These are phyloP conservation scores for Volutella citrinella DNA, from an alignment of 2,329 filamentous ascomycete species.

Conservation along the genomic window DNA sequence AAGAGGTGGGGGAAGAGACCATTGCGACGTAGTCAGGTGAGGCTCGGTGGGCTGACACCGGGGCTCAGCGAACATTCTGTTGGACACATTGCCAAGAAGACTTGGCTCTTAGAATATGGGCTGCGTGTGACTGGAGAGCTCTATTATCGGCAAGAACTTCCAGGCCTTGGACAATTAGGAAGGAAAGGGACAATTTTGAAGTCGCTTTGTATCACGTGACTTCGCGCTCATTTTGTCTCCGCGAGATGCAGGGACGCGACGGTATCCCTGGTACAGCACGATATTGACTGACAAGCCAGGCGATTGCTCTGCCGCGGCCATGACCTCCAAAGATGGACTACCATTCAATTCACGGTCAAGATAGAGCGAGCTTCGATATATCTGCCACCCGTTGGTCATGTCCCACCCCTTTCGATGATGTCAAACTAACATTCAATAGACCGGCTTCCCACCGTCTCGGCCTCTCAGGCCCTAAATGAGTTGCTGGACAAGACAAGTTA, in stretches of 20 bases:
- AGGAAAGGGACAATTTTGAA: too few relatives aligned
- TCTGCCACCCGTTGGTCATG: slow-evolving; percentile 47
- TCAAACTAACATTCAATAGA: slow-evolving; percentile 45
- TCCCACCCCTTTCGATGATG: slow-evolving; percentile 4
- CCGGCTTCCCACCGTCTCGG: slow-evolving; percentile 73
- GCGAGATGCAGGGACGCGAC: too few relatives aligned
- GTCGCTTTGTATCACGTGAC: too few relatives aligned
- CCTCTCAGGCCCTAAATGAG: slow-evolving; percentile 66
- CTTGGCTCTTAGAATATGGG: too few relatives aligned
- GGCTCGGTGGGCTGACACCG: slow-evolving; percentile 12
- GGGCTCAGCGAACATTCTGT: too few relatives aligned
- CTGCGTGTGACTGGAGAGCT: too few relatives aligned
- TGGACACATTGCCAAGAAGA: too few relatives aligned
- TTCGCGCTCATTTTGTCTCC: too few relatives aligned
- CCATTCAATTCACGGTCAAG: slow-evolving; percentile 56
- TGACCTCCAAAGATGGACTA: slow-evolving; percentile 49
- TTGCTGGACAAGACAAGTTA: slow-evolving; percentile 50
- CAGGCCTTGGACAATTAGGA: too few relatives aligned
- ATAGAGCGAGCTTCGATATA: slow-evolving; percentile 59
- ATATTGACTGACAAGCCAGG: slow-evolving; percentile 10
- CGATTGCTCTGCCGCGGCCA: slow-evolving; percentile 15
- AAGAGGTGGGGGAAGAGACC: slow-evolving; percentile 3
- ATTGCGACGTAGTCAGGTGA: slow-evolving; percentile 10
- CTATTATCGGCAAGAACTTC: too few relatives aligned
- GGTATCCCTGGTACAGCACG: too few relatives aligned